Percentiles rank a stretch among this genome's conserved stretches.
Conservation (phyloP, 1,284 basidiomycete species). For the Leccinum angustisporum region DNA sequence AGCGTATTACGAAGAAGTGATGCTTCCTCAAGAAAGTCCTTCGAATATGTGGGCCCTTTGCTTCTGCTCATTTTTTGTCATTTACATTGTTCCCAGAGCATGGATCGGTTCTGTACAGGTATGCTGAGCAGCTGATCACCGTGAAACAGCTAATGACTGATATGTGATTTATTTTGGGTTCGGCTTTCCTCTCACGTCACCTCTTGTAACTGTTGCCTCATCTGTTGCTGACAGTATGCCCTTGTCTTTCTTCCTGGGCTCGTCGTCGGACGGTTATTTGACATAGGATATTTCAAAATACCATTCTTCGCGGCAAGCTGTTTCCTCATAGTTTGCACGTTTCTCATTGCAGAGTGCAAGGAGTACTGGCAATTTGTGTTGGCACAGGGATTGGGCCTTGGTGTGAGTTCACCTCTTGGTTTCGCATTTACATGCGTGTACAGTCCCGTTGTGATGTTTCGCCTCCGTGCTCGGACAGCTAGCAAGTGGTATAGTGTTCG, state of each 20-base stretch:
- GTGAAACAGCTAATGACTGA: background rate
- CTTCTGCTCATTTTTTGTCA: background rate
- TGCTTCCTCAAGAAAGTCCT: conserved; percentile 27
- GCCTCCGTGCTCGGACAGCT: background rate
- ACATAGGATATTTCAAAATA: conserved; percentile 11
- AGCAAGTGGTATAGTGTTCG: conserved; percentile 37
- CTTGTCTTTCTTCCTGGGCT: conserved; percentile 40
- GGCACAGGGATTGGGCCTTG: conserved; percentile 43
- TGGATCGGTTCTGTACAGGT: conserved; percentile 43
- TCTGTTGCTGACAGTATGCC: conserved; percentile 20
- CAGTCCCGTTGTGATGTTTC: background rate
- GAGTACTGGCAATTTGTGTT: conserved; percentile 44
- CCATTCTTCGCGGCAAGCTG: conserved; percentile 4
- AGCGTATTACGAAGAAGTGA: conserved; percentile 36
- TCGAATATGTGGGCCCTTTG: conserved; percentile 30
- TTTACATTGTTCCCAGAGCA: conserved; percentile 24
- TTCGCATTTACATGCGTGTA: background rate
- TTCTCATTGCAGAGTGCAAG: conserved; percentile 45
- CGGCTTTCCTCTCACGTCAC: background rate
- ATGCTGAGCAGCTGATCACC: background rate
- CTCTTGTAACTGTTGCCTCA: background rate
- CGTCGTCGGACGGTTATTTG: conserved; percentile 12
- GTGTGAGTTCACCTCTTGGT: conserved; percentile 26
- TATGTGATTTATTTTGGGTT: background rate
- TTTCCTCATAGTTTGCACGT: conserved; percentile 42